These are phyloP conservation scores for Gastrodia elata DNA, from an alignment of 106 monocot genomes.

Conservation along the genomic window DNA sequence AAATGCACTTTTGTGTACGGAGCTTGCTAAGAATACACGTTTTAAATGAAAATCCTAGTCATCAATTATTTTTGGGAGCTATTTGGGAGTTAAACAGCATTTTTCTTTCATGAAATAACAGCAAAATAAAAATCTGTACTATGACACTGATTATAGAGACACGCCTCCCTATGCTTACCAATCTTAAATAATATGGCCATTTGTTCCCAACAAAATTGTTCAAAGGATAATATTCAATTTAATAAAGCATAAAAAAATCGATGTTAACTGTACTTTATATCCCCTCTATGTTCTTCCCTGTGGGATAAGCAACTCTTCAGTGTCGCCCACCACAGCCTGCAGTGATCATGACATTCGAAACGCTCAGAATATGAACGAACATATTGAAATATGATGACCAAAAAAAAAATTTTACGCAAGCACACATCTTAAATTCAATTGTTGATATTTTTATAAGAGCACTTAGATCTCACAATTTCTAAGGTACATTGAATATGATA, in stretches of 20 bases:
- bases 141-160: neutral
- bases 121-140: neutral
- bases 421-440: no score
- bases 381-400: neutral
- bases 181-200: neutral
- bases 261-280: neutral
- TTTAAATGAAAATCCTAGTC: no score
- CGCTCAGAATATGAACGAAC: neutral
- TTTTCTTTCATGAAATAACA: no score
- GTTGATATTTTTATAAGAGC: no score
- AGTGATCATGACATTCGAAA: neutral
- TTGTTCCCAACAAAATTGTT: constrained; percentile 3
- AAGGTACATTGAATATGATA: no score
- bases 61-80: no score
- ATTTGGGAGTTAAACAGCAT: no score
- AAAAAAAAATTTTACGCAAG: no score
- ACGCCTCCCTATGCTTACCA: neutral
- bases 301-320: constrained; percentile 54
- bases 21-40: no score
- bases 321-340: constrained; percentile 72
- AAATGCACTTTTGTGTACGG: no score
- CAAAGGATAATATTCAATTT: neutral
- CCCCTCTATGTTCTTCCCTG: constrained; percentile 18
- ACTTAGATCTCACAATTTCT: no score
- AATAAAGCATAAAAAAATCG: neutral